A percentile compares a stretch with the other conserved stretches of the same genome.
Evolutionary conservation across 306 rosid species (phyloP).

Genomic region (Medicago lupulina): DNA sequence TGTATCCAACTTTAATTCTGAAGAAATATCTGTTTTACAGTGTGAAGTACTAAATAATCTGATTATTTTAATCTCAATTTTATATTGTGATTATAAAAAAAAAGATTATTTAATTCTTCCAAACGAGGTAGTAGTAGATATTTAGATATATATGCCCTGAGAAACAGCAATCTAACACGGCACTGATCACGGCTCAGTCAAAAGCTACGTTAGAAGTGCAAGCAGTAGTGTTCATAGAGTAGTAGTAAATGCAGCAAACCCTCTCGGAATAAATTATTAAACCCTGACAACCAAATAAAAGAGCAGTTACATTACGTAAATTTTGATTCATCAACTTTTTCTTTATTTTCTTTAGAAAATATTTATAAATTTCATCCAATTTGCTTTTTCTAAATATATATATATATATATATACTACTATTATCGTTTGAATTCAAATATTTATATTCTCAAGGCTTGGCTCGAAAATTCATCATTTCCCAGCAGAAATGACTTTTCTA

Average conservation of each 20-base stretch:
- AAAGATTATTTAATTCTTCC: background rate
- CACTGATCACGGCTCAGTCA: conserved; percentile 44
- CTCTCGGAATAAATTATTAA: background rate
- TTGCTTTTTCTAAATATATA: too few relatives aligned
- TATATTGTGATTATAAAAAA: background rate
- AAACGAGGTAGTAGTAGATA: background rate
- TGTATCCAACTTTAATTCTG: background rate
- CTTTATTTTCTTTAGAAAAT: too few relatives aligned
- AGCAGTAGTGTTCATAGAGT: conserved; percentile 1
- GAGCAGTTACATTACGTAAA: background rate
- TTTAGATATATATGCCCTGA: conserved; percentile 1
- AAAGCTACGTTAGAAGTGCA: background rate
- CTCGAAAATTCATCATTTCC: too few relatives aligned
- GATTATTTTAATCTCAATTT: background rate
- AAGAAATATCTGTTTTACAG: conserved; percentile 1
- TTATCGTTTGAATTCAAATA: too few relatives aligned
- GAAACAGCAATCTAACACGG: conserved; percentile 30
- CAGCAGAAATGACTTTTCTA: too few relatives aligned
- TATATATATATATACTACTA: too few relatives aligned
- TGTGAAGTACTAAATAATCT: background rate
- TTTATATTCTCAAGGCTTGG: too few relatives aligned
- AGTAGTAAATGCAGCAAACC: conserved; percentile 5
- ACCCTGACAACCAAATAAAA: background rate
- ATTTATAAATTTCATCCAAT: too few relatives aligned
- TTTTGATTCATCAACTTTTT: background rate